Percentiles rank a stretch among this genome's conserved stretches.
Conservation (phyloP, 2,329 filamentous ascomycete genomes). For the Fusarium aywerte region DNA sequence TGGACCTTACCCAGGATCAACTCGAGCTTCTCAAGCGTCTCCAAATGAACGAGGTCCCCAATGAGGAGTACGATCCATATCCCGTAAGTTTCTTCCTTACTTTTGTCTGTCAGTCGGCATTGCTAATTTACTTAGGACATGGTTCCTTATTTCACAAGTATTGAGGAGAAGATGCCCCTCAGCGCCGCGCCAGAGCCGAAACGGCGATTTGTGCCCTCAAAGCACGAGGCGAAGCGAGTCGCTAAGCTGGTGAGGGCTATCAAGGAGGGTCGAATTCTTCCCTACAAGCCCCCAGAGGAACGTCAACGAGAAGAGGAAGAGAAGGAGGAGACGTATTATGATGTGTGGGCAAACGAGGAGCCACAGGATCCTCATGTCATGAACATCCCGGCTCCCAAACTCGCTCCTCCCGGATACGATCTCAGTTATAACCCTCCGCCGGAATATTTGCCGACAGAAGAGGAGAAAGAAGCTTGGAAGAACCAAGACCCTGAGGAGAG, state of each 20-base stretch:
- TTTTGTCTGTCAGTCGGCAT: background rate
- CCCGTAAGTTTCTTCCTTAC: constrained; percentile 65
- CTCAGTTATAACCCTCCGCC: constrained; percentile 96
- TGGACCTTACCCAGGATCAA: constrained; percentile 88
- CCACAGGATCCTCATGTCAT: constrained; percentile 85
- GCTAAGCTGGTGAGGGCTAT: constrained; percentile 99
- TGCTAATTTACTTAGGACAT: constrained; percentile 67
- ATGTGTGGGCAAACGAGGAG: constrained; percentile 95
- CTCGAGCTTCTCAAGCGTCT: constrained; percentile 88
- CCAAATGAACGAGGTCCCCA: constrained; percentile 86
- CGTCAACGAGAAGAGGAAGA: constrained; percentile 76
- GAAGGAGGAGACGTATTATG: constrained; percentile 78
- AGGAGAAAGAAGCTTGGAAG: constrained; percentile 88
- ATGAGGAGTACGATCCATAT: constrained; percentile 92
- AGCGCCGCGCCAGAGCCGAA: constrained; percentile 96
- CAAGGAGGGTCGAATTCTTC: constrained; percentile 90
- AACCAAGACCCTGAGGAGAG: constrained; percentile 88
- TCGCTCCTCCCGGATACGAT: constrained; percentile 92
- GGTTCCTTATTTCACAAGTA: constrained; percentile 92
- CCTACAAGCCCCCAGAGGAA: constrained; percentile 81
- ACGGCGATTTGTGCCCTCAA: constrained; percentile 92
- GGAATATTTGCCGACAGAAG: constrained; percentile 89
- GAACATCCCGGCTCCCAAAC: constrained; percentile 94
- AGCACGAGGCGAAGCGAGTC: constrained; percentile 94
- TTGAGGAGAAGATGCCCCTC: constrained; percentile 92